Conservation (phyloP, 2,329 filamentous ascomycete genomes). For the Aspergillus sp. region DNA sequence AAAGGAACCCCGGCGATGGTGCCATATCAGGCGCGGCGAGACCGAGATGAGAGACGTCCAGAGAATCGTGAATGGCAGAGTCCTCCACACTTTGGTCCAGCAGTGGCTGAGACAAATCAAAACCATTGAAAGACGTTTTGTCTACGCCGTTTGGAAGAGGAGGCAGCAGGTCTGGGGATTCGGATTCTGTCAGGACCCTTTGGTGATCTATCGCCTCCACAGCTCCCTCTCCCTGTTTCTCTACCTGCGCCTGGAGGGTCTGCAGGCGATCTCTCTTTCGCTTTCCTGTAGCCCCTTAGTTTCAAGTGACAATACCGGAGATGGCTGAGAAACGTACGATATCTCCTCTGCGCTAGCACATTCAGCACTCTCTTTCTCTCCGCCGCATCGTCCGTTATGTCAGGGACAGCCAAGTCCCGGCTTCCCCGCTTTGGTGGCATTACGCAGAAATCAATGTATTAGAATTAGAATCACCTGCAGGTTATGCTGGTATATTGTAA, state of each 20-base stretch:
- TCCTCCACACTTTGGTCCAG: neutral
- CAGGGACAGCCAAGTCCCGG: slow-evolving; percentile 6
- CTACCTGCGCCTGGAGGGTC: slow-evolving; percentile 14
- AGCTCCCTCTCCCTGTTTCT: neutral
- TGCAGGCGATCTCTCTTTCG: slow-evolving; percentile 18
- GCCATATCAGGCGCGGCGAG: neutral
- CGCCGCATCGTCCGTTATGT: slow-evolving; percentile 44
- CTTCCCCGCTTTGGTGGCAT: slow-evolving; percentile 1
- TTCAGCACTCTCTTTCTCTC: slow-evolving; percentile 57
- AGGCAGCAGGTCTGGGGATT: too few species aligned
- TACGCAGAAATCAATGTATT: neutral
- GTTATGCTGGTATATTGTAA: neutral
- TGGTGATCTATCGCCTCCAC: too few species aligned
- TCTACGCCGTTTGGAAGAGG: neutral
- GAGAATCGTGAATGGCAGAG: neutral
- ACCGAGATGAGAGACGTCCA: neutral
- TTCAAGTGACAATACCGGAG: neutral
- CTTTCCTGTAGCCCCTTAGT: slow-evolving; percentile 8
- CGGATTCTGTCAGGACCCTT: too few species aligned
- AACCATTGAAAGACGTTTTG: neutral
- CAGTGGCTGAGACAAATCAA: neutral
- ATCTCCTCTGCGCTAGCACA: slow-evolving; percentile 56
- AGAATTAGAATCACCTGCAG: neutral
- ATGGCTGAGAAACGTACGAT: slow-evolving; percentile 31
- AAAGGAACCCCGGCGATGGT: neutral